Evolutionary conservation across 495 filamentous ascomycete genomes (phyloP).

Genomic region (Pseudoneurospora amorphoporcata): DNA sequence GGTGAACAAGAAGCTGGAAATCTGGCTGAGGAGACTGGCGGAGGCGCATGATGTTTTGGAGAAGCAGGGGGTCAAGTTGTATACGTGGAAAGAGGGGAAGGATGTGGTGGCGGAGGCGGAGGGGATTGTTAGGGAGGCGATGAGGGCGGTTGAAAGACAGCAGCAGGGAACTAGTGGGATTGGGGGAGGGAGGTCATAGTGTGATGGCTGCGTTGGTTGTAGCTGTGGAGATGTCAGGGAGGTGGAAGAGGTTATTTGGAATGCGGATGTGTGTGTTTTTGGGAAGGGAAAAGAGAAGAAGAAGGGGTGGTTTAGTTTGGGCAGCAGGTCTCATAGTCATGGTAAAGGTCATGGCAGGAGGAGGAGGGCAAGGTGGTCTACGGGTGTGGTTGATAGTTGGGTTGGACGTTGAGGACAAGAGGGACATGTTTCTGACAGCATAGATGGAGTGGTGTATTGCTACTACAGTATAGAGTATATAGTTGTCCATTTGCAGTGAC

Average conservation of each 20-base stretch:
- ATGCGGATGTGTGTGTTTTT: neutral
- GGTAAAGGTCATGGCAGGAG: neutral
- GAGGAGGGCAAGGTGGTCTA: neutral
- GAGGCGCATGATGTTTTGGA: slow-evolving; percentile 62
- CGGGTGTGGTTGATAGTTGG: neutral
- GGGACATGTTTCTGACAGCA: neutral
- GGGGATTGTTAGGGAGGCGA: slow-evolving; percentile 35
- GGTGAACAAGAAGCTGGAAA: slow-evolving; percentile 66
- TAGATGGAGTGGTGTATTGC: neutral
- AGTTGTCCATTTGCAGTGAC: neutral
- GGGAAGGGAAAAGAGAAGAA: neutral
- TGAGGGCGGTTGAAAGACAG: slow-evolving; percentile 10
- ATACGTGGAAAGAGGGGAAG: slow-evolving; percentile 75
- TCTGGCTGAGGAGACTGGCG: slow-evolving; percentile 74
- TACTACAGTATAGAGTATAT: neutral
- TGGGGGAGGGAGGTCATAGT: slow-evolving; percentile 14
- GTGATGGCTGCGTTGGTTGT: slow-evolving; percentile 5
- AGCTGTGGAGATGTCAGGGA: neutral
- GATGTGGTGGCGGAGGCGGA: slow-evolving; percentile 54
- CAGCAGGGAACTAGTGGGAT: slow-evolving; percentile 15
- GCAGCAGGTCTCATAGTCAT: neutral
- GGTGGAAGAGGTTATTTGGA: neutral
- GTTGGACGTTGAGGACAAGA: neutral
- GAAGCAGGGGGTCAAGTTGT: slow-evolving; percentile 57
- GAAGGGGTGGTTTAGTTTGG: neutral